Percentiles rank a stretch among this genome's conserved stretches.
phyloP scores from a whole-genome alignment of 192 early-diverging fungal genomes.

The Paraglomus occultum region DNA sequence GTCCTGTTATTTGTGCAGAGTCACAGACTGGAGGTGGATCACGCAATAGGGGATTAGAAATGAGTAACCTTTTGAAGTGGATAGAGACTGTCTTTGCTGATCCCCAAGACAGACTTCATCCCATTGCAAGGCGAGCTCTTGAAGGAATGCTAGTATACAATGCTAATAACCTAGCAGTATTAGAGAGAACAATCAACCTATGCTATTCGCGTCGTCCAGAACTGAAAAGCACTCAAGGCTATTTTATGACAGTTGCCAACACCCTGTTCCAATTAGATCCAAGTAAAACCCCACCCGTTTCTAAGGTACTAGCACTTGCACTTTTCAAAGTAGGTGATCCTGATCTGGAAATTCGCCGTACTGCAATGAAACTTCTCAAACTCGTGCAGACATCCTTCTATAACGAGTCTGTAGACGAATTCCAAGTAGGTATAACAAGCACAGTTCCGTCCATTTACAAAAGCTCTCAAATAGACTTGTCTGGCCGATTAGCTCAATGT shows the following conservation, averaged over 20 bases:
- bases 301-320: slow-evolving; percentile 60
- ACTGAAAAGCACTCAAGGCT: slow-evolving; percentile 62
- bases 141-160: slow-evolving; percentile 69
- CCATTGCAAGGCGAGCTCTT: slow-evolving; percentile 63
- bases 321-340: slow-evolving; percentile 79
- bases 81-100: slow-evolving; percentile 64
- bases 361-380: slow-evolving; percentile 67
- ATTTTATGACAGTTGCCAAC: slow-evolving; percentile 75
- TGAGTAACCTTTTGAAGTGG: slow-evolving; percentile 55
- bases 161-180: slow-evolving; percentile 48
- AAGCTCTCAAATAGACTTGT: slow-evolving; percentile 69
- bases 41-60: slow-evolving; percentile 46
- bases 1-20: slow-evolving; percentile 39
- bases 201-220: slow-evolving; percentile 71
- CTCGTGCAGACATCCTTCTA: slow-evolving; percentile 69
- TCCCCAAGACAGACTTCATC: slow-evolving; percentile 49
- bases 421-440: slow-evolving; percentile 67
- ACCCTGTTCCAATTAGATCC: slow-evolving; percentile 57
- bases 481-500: slow-evolving; percentile 63
- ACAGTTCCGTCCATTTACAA: slow-evolving; percentile 78
- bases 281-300: slow-evolving; percentile 62
- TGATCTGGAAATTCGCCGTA: slow-evolving; percentile 63
- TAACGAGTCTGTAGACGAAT: slow-evolving; percentile 58
- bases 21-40: slow-evolving; percentile 21
- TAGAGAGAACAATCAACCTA: slow-evolving; percentile 63